Evolutionary conservation across 495 filamentous ascomycete species (phyloP), one percentile per base, ranked within the genome.

Genomic region (Clohesyomyces aquaticus): DNA sequence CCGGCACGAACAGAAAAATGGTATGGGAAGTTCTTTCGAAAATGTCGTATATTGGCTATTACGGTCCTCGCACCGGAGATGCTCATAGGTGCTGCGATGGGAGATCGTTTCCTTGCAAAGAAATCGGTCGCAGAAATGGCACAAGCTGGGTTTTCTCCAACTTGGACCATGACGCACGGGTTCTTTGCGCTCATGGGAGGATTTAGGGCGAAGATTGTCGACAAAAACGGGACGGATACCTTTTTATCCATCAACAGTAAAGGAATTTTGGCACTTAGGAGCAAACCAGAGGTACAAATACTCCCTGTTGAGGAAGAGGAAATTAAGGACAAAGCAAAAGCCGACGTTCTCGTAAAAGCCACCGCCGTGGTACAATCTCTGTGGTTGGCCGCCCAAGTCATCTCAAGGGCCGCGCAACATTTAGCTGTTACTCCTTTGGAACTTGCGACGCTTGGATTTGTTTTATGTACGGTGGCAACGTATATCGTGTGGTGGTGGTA

Each of bases 181-280:
- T 50, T 50, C 22, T 50, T 50, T 50, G 47, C 47, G 22, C 47
- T 50, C 1, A 50, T 50, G 47, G 47, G 47, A 23, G 47, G 47
- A 50, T 50, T 50, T 47, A 18, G 6, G 43, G 19, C n/a, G 6
- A 47, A 47, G n/a, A 22, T 41, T n/a, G 32, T 14, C 32, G 32
- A 38, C 6, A 38, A 6, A 38, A 38, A 6, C 32, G n/a, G n/a
- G n/a, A 16, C 43, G 22, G n/a, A 3, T 25, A 50, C 47, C 6
- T 50, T 25, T 25, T 50, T 50, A 11, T 25, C 47, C 25, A 25
- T 50, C 47, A 21, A 25, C 25, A 25, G 47, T 26, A 23, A 22
- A 3, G 22, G 16, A 6, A 50, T 22, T 50, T 50, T 50, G 22
- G 14, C 2, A 19, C 4, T 22, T 11, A 22, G 25, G 16, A 22